Percentiles rank a stretch among this genome's conserved stretches.
Conservation (phyloP, 2,329 filamentous ascomycete species). For the Verticillium albo-atrum region DNA sequence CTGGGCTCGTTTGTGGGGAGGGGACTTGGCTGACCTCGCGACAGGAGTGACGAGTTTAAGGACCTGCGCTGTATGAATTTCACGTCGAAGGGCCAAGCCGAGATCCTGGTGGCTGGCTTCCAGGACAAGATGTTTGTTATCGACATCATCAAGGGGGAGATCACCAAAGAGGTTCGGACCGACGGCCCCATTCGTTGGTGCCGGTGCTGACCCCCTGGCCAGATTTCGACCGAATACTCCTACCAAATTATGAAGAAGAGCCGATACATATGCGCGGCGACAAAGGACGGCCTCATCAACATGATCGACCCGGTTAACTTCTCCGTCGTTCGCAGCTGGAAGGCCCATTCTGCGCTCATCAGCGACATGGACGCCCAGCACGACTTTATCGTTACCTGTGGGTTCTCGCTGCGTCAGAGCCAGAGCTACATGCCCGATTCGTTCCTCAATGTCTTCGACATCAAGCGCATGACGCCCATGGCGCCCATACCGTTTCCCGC, state of each 20-base stretch:
- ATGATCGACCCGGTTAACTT: slow-evolving; percentile 79
- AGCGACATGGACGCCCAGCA: slow-evolving; percentile 97
- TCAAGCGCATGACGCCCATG: slow-evolving; percentile 84
- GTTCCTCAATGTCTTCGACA: slow-evolving; percentile 90
- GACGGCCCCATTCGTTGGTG: no score
- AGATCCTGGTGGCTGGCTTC: slow-evolving; percentile 82
- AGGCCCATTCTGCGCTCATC: slow-evolving; percentile 81
- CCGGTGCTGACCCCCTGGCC: slow-evolving; percentile 23
- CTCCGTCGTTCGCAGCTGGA: slow-evolving; percentile 79
- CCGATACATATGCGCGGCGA: slow-evolving; percentile 89
- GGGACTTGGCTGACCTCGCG: neutral
- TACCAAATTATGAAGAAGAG: slow-evolving; percentile 92
- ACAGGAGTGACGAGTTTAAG: slow-evolving; percentile 62
- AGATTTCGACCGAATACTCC: slow-evolving; percentile 67
- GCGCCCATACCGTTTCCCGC: slow-evolving; percentile 90
- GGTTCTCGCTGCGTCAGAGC: slow-evolving; percentile 76
- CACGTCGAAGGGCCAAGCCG: slow-evolving; percentile 75
- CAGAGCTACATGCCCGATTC: slow-evolving; percentile 79
- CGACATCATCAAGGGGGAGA: slow-evolving; percentile 64
- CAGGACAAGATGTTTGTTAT: slow-evolving; percentile 82
- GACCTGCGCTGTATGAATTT: slow-evolving; percentile 95
- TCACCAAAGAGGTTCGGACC: slow-evolving; percentile 57
- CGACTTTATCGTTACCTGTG: slow-evolving; percentile 93
- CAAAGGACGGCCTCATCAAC: slow-evolving; percentile 75
- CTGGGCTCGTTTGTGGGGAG: neutral